These are phyloP conservation scores for Thinopyrum elongatum DNA, from an alignment of 176 grass and related monocot genomes.

Conservation along the genomic window DNA sequence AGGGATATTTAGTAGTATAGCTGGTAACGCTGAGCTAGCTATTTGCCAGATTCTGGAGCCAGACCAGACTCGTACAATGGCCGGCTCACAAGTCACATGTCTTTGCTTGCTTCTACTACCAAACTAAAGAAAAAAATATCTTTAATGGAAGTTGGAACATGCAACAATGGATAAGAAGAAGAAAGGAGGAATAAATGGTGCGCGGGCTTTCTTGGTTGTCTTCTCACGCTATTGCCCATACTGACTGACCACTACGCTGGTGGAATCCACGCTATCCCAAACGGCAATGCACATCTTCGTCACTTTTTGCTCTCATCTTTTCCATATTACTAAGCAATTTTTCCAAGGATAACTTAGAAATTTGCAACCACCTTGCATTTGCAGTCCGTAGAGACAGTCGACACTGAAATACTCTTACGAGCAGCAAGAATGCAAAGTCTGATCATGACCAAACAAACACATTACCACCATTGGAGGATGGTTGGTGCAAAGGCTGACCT, in stretches of 20 bases:
- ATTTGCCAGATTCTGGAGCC: background rate
- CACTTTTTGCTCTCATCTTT: background rate
- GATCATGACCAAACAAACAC: background rate
- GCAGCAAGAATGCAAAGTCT: background rate
- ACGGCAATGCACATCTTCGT: constrained; percentile 1
- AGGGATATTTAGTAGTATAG: background rate
- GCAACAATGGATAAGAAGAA: background rate
- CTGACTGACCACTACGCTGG: constrained; percentile 21
- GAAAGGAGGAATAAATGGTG: constrained; percentile 22
- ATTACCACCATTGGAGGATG: background rate
- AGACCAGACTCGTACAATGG: background rate
- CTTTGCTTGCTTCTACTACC: background rate
- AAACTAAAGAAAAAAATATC: background rate
- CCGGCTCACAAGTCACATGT: background rate
- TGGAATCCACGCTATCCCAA: constrained; percentile 46
- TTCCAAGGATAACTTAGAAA: background rate
- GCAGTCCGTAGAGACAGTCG: background rate
- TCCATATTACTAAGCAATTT: background rate
- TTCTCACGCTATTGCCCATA: constrained; percentile 13
- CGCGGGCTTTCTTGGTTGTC: background rate
- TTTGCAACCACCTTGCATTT: background rate
- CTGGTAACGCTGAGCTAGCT: background rate
- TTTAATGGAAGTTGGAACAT: background rate
- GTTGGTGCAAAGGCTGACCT: constrained; percentile 22
- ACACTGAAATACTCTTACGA: background rate